Conservation (phyloP, 441 rosid genomes). For the Erodium trifolium region DNA sequence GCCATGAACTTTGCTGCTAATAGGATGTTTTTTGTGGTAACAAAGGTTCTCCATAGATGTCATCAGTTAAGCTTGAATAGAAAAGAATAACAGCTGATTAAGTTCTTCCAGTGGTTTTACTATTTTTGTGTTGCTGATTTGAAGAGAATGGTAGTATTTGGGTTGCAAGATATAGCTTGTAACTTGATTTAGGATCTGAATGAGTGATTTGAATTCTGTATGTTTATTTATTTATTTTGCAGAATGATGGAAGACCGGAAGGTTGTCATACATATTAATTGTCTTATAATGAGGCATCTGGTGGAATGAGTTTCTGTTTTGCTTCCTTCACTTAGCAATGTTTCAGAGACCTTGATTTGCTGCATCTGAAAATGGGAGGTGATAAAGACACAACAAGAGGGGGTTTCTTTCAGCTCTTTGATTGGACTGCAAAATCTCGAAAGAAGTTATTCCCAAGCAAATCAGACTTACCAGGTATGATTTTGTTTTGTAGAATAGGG, state of each 20-base stretch:
- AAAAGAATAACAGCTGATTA: too few relatives aligned
- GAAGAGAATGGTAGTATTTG: too few relatives aligned
- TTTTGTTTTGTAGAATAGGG: not conserved
- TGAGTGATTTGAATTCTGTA: too few relatives aligned
- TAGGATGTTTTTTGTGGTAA: not conserved
- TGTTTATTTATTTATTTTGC: too few relatives aligned
- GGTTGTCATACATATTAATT: not conserved
- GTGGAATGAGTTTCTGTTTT: slow-evolving; percentile 19
- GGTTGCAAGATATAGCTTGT: too few relatives aligned
- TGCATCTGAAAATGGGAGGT: slow-evolving; percentile 37
- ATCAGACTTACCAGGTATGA: slow-evolving; percentile 58
- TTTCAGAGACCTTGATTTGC: slow-evolving; percentile 12
- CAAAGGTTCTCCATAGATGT: not conserved
- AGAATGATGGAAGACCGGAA: not conserved
- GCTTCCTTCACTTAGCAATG: slow-evolving; percentile 15
- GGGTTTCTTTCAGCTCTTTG: slow-evolving; percentile 81
- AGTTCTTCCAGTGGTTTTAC: too few relatives aligned
- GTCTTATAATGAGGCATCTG: slow-evolving; percentile 13
- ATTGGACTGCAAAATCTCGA: slow-evolving; percentile 91
- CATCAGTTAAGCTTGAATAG: too few relatives aligned
- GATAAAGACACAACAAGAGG: slow-evolving; percentile 63
- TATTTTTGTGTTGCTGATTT: too few relatives aligned
- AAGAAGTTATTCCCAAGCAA: slow-evolving; percentile 84
- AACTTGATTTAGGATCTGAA: too few relatives aligned
- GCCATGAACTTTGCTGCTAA: not conserved